Percentiles rank a stretch among this genome's conserved stretches.
These are phyloP conservation scores for Ormosia semicastrata DNA, from an alignment of 306 rosid species.

Conservation along the genomic window DNA sequence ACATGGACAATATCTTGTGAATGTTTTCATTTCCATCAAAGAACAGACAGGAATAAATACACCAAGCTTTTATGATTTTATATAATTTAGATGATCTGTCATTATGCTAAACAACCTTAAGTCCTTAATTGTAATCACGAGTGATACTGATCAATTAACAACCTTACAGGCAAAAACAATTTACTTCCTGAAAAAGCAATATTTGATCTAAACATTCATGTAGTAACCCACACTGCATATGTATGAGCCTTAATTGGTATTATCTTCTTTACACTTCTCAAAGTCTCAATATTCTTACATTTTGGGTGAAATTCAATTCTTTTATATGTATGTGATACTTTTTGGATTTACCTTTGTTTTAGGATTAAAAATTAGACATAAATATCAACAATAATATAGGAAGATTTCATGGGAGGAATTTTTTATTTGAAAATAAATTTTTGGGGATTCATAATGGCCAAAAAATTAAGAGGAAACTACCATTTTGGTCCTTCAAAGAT, in stretches of 20 bases:
- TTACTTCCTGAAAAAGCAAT: background rate
- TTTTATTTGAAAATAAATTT: background rate
- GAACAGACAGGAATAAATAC: background rate
- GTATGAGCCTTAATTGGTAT: background rate
- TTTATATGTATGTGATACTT: background rate
- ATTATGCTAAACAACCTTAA: background rate
- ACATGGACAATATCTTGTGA: background rate
- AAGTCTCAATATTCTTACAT: background rate
- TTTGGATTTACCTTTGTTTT: background rate
- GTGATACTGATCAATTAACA: background rate
- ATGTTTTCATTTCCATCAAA: background rate
- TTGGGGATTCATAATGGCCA: background rate
- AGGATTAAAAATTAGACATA: background rate
- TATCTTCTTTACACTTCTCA: background rate
- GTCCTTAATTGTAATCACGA: background rate
- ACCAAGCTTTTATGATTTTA: background rate
- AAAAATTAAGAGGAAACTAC: background rate
- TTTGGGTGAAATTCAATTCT: background rate
- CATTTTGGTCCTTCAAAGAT: too few relatives aligned
- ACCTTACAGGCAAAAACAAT: background rate
- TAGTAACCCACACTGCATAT: background rate
- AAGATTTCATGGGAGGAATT: background rate
- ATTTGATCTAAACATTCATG: background rate
- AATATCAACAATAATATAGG: background rate
- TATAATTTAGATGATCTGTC: background rate